Base-by-base conservation (phyloP, 1,284 basidiomycete genomes). In the Moniliophthora roreri region DNA sequence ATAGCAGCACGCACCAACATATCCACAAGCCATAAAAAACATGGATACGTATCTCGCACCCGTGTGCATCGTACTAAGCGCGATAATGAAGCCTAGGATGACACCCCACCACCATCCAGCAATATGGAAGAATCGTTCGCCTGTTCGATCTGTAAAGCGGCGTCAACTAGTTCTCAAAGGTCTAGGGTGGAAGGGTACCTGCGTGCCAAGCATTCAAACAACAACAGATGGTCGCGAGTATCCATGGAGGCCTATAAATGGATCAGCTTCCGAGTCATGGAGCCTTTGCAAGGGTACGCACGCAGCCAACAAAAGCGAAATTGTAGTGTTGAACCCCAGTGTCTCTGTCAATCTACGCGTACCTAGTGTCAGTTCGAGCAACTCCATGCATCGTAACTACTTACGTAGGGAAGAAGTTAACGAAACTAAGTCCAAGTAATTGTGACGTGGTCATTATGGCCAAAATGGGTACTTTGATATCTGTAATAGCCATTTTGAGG, bases 331-430 rank as follows among this genome's bases (percentile, higher is more conserved):
- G 69, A 81, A 89, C 2, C 85, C 86, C 16, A 90, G 77, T 0
- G 86, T 90, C 5, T 72, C 69, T 0, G 85, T 83, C 46, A 90
- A 69, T 0, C 85, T 85, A n/a, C n/a, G 45, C 48, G 45, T 49
- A 57, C 7, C 5, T 11, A 16, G 11, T n/a, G 8, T 13, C 11
- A 28, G 28, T 46, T 13, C 13, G 26, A 35, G 45, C 28, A n/a
- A 13, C 2, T 26, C 13, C 24, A 18, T n/a, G 26, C 51, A 40
- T n/a, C 15, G 4, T 15, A 28, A 18, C 15, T 4, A 69, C 77
- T 50, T 59, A 84, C 81, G 85, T 87, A 13, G 84, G 84, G 71
- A 89, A 91, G 74, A 87, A 91, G 58, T 85, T 82, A 50, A 86
- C 81, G 65, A 87, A 90, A 42, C 84, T 85, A 24, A 88, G 69